A percentile compares a stretch with the other conserved stretches of the same genome.
Evolutionary conservation across 208 protist genomes (phyloP).

Genomic region (Trichomonas tenax): DNA sequence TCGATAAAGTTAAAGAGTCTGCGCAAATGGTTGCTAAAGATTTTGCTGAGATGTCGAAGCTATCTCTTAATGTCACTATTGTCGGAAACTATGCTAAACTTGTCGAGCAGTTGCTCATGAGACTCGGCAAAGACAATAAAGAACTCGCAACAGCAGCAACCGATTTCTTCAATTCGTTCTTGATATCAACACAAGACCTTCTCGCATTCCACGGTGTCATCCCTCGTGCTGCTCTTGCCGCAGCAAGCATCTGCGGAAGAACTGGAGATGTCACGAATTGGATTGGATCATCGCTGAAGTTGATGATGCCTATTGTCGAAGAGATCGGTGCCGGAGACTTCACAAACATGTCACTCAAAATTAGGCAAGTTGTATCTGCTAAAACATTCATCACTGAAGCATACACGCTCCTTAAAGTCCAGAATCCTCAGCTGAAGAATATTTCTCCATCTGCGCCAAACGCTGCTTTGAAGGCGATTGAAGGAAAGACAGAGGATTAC

Average conservation of each 20-base stretch:
- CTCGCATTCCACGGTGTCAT: not conserved
- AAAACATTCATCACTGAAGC: not conserved
- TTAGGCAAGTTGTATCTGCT: not conserved
- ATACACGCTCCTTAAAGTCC: not conserved
- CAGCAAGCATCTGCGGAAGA: not conserved
- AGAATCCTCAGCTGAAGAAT: not conserved
- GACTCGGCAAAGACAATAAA: not conserved
- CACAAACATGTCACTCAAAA: not conserved
- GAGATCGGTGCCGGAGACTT: not conserved
- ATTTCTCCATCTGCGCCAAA: not conserved
- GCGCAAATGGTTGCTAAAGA: not conserved
- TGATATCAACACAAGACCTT: not conserved
- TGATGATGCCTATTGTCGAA: not conserved
- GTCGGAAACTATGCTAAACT: not conserved
- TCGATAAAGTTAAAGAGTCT: not conserved
- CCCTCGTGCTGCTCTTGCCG: not conserved
- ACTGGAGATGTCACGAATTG: not conserved
- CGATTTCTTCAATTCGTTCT: not conserved
- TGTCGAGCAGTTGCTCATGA: not conserved
- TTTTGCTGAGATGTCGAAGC: not conserved
- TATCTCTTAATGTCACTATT: not conserved
- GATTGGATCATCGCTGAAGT: not conserved
- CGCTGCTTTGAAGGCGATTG: not conserved
- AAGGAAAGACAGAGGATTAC: not conserved
- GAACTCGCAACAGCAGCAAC: not conserved